Percentiles rank a stretch among this genome's conserved stretches.
Conservation (phyloP, 2,329 filamentous ascomycete species). For the Aspergillus sp. region DNA sequence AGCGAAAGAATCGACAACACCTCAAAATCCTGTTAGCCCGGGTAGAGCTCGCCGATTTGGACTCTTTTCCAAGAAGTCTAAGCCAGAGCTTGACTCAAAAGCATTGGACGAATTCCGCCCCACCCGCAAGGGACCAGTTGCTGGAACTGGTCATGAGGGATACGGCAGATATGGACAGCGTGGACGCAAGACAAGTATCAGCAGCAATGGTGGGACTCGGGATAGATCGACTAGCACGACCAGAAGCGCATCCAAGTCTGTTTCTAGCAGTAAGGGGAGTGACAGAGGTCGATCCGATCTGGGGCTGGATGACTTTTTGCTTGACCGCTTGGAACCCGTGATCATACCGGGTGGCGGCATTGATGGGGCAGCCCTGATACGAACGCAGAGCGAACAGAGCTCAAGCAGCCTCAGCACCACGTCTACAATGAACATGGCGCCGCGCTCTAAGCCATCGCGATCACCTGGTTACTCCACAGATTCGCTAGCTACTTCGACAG, state of each 20-base stretch:
- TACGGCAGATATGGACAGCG: conserved; percentile 50
- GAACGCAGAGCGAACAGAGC: conserved; percentile 43
- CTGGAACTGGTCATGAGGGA: conserved; percentile 88
- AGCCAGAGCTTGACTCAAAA: conserved; percentile 55
- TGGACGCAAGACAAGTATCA: conserved; percentile 44
- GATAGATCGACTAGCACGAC: conserved; percentile 43
- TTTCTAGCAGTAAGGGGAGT: conserved; percentile 43
- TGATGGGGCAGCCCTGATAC: conserved; percentile 31
- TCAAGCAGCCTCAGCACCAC: conserved; percentile 33
- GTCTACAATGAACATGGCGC: conserved; percentile 26
- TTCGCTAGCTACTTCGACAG: conserved; percentile 30
- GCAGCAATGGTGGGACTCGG: conserved; percentile 40
- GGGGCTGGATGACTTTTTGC: conserved; percentile 50
- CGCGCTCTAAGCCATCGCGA: conserved; percentile 19
- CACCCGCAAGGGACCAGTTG: conserved; percentile 73
- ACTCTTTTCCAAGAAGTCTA: conserved; percentile 73
- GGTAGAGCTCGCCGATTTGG: conserved; percentile 65
- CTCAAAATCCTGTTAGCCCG: conserved; percentile 28
- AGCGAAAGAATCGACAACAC: conserved; percentile 23
- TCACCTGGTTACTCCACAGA: conserved; percentile 35
- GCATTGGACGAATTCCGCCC: conserved; percentile 51
- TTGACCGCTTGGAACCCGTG: conserved; percentile 50
- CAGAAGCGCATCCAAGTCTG: conserved; percentile 33
- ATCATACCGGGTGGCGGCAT: conserved; percentile 48
- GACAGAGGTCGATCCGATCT: conserved; percentile 40